Evolutionary conservation across 306 rosid genomes (phyloP).

Genomic region (Vigna unguiculata): DNA sequence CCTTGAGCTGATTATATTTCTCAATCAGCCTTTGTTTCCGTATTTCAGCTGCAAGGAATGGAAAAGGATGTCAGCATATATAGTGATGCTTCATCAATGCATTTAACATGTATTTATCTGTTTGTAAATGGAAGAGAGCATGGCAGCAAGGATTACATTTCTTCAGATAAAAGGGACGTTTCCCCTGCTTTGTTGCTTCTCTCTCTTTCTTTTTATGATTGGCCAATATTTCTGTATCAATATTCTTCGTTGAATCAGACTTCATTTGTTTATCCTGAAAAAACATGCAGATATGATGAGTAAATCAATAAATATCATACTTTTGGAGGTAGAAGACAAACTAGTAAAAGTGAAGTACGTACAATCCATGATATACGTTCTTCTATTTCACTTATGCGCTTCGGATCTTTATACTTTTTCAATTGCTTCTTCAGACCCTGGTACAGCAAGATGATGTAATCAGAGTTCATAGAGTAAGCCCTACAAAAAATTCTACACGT

Average conservation of each 20-base stretch:
- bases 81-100: neutral
- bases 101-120: conserved; percentile 15
- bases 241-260: conserved; percentile 52
- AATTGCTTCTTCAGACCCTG: conserved; percentile 67
- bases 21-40: conserved; percentile 69
- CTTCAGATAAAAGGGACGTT: conserved; percentile 73
- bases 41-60: conserved; percentile 69
- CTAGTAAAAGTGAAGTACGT: conserved; percentile 42
- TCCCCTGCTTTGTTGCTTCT: conserved; percentile 80
- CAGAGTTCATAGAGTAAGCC: conserved; percentile 27
- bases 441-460: conserved; percentile 27
- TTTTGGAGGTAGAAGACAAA: conserved; percentile 32
- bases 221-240: conserved; percentile 60
- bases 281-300: conserved; percentile 8
- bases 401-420: conserved; percentile 58
- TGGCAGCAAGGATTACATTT: conserved; percentile 63
- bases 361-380: conserved; percentile 69
- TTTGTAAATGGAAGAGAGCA: neutral
- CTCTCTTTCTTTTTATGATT: conserved; percentile 82
- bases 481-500: conserved; percentile 1
- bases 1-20: conserved; percentile 79
- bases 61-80: conserved; percentile 34
- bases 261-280: conserved; percentile 77
- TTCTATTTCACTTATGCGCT: conserved; percentile 59
- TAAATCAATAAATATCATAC: neutral